A percentile compares a stretch with the other conserved stretches of the same genome.
phyloP scores from a whole-genome alignment of 106 monocot genomes.

The Narthecium ossifragum region DNA sequence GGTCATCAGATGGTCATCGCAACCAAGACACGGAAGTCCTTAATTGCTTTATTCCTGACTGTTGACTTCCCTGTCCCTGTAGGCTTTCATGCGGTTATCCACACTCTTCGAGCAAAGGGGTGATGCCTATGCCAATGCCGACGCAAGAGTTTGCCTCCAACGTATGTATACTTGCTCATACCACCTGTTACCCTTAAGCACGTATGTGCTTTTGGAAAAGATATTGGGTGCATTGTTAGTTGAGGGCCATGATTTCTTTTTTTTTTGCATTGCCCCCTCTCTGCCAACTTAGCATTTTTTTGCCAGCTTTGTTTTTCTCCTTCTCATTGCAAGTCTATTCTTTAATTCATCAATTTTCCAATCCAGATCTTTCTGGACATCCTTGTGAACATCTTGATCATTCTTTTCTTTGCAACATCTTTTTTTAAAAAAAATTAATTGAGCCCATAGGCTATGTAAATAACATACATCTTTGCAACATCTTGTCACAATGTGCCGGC shows the following conservation, averaged over 20 bases:
- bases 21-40: too few relatives aligned
- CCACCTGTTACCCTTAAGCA: too few relatives aligned
- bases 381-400: not conserved
- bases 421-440: not conserved
- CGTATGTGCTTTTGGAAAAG: too few relatives aligned
- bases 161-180: constrained; percentile 24
- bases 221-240: too few relatives aligned
- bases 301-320: not conserved
- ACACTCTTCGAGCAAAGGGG: constrained; percentile 46
- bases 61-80: not conserved
- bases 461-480: not conserved
- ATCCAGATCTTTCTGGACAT: too few relatives aligned
- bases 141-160: constrained; percentile 59
- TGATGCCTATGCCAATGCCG: constrained; percentile 68
- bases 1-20: too few relatives aligned
- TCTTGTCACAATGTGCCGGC: not conserved
- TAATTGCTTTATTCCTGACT: not conserved
- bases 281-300: not conserved
- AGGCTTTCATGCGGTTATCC: constrained; percentile 53
- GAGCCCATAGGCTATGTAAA: not conserved
- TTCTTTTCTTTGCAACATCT: not conserved
- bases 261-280: too few relatives aligned
- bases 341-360: too few relatives aligned
- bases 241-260: too few relatives aligned
- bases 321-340: not conserved